A percentile compares a stretch with the other conserved stretches of the same genome.
These are phyloP conservation scores for Calocybe gangraenosa DNA, from an alignment of 768 basidiomycete genomes.

Conservation along the genomic window DNA sequence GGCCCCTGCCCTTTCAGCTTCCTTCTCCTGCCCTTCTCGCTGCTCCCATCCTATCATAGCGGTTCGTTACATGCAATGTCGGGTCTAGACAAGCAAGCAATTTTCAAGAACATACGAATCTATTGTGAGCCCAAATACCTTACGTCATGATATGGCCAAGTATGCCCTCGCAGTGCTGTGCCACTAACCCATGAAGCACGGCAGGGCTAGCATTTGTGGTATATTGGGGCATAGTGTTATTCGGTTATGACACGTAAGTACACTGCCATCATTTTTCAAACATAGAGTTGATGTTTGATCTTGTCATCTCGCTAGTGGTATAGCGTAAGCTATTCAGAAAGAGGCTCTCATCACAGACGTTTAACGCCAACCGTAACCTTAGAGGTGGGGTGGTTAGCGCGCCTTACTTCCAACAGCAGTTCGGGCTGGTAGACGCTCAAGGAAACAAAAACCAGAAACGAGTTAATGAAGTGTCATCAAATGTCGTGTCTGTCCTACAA, in stretches of 20 bases:
- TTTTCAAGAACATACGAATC: constrained; percentile 19
- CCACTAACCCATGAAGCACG: not conserved
- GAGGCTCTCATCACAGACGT: not conserved
- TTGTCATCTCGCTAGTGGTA: constrained; percentile 11
- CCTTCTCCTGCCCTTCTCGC: not conserved
- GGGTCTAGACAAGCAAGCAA: not conserved
- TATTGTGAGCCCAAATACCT: constrained; percentile 20
- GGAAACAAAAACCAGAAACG: constrained; percentile 33
- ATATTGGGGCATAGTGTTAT: constrained; percentile 22
- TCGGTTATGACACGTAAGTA: constrained; percentile 23
- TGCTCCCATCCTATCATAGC: not conserved
- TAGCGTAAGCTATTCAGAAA: constrained; percentile 13
- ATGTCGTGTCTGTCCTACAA: constrained; percentile 85
- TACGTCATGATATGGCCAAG: not conserved
- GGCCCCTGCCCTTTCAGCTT: too few species aligned
- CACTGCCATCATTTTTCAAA: not conserved
- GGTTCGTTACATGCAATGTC: not conserved
- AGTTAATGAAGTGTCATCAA: constrained; percentile 58
- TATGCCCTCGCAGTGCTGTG: not conserved
- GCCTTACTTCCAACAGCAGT: constrained; percentile 55
- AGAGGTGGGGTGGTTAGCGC: constrained; percentile 23
- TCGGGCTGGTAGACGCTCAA: constrained; percentile 47
- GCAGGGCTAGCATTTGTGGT: constrained; percentile 22
- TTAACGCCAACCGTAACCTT: not conserved
- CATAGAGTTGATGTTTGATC: not conserved